Conservation (phyloP, 177 flowering plant genomes). For the Vitis hybrid region DNA sequence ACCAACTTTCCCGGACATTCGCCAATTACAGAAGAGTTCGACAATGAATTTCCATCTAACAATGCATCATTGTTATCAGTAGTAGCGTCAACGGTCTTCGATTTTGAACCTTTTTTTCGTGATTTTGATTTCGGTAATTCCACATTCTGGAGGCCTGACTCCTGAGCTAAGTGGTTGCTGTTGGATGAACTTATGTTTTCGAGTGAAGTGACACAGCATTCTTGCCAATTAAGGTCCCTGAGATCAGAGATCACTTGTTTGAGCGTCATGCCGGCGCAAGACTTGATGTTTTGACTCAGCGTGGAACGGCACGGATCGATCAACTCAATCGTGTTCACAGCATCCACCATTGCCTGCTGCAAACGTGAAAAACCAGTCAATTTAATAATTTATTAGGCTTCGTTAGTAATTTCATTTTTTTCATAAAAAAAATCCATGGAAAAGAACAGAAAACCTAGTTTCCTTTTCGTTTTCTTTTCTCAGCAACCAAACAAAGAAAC, state of each 20-base stretch:
- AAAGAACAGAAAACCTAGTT: no score
- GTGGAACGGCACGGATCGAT: conserved; percentile 45
- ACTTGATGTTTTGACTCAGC: conserved; percentile 25
- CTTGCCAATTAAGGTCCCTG: conserved; percentile 46
- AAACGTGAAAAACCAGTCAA: background rate
- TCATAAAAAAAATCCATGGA: no score
- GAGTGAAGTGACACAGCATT: conserved; percentile 46
- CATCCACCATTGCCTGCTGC: conserved; percentile 27
- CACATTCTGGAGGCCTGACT: background rate
- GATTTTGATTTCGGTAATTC: no score
- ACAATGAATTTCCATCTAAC: background rate
- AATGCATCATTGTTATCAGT: no score
- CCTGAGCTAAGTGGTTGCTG: background rate
- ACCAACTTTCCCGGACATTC: background rate
- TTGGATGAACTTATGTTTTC: conserved; percentile 11
- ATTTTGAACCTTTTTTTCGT: no score
- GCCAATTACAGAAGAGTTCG: background rate
- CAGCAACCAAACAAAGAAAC: conserved; percentile 4
- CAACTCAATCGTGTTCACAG: conserved; percentile 30
- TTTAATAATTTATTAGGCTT: no score
- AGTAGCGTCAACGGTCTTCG: no score
- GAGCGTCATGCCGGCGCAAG: conserved; percentile 19
- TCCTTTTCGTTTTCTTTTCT: background rate
- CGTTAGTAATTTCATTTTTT: no score
- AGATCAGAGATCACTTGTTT: conserved; percentile 35